phyloP scores from a whole-genome alignment of 495 filamentous ascomycete genomes.

The Aspergillus indologenus region DNA sequence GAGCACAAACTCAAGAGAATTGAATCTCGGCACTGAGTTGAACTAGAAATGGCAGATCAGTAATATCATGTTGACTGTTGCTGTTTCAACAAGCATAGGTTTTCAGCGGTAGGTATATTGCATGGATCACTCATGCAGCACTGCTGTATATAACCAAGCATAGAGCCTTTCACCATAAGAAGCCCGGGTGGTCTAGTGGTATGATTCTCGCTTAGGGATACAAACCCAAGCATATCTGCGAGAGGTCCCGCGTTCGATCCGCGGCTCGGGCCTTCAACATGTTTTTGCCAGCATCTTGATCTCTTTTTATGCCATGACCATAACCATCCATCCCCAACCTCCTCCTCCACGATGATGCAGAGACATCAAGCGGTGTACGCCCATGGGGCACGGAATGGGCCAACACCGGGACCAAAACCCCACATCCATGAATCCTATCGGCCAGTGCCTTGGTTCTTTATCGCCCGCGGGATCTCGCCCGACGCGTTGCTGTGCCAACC shows the following conservation, averaged over 20 bases:
- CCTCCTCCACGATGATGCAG: neutral
- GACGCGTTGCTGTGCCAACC: slow-evolving; percentile 7
- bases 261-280: slow-evolving; percentile 18
- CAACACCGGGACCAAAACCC: neutral
- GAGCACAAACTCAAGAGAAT: too few relatives aligned
- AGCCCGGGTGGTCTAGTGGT: slow-evolving; percentile 20
- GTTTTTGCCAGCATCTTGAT: slow-evolving; percentile 8
- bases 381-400: neutral
- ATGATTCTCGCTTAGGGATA: slow-evolving; percentile 20
- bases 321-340: too few relatives aligned
- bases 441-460: neutral
- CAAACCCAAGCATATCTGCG: slow-evolving; percentile 20
- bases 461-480: neutral
- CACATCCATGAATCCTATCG: neutral
- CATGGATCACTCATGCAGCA: neutral
- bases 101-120: too few relatives aligned
- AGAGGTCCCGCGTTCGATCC: slow-evolving; percentile 22
- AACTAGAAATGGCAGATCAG: too few relatives aligned
- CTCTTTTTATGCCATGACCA: slow-evolving; percentile 5
- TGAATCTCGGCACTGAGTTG: too few relatives aligned
- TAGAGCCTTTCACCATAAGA: neutral
- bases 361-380: neutral
- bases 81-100: too few relatives aligned
- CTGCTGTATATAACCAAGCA: neutral
- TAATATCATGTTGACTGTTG: too few relatives aligned